Evolutionary conservation across 2,329 filamentous ascomycete genomes (phyloP), one percentile per base, ranked within the genome.

Genomic region (Trichothecium roseum): DNA sequence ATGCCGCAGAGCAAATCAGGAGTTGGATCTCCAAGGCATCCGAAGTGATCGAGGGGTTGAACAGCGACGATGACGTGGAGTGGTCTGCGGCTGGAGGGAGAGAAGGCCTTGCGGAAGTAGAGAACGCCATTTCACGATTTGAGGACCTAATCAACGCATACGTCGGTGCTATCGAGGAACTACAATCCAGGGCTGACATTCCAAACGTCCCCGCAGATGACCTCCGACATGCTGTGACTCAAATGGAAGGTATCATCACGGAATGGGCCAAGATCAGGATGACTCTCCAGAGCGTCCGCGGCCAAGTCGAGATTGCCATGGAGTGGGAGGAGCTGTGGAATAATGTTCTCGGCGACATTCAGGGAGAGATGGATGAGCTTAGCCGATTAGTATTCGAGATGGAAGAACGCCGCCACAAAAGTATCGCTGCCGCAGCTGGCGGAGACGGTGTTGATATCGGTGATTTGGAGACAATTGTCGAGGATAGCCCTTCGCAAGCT

Each of bases 271-370:
- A 79, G 45, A 89, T 95, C 48, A 83, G 86, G 48, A 68, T 66
- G 29, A 81, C 82, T 2, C 64, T 98, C 34, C 82, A 81, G 43
- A 79, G 63, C 18, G 82, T 94, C 37, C 94, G 94, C 54, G 74
- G 74, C 32, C 89, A 96, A 52, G 89, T 98, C 14, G 91, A 96
- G 57, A 78, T 94, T 39, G 91, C 91, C 32, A 94, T 96, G 87
- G 91, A 98, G 53, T 98, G 89, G 89, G 88, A 95, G 56, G 88
- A 96, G 60, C 68, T 98, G 26, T 96, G 91, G 89, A 86, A 86
- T 48, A 85, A 74, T 43, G 89, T 96, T 3, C 67, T 98, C 3
- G 89, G 88, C 30, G 89, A 96, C 54, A 94, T 96, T 41, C 84
- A 88, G 35, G 78, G 81, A 42, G 91, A 98, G 60, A 80, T 77